Percentiles rank a stretch among this genome's conserved stretches.
These are phyloP conservation scores for Durotheca rogersii DNA, from an alignment of 495 filamentous ascomycete species.

Conservation along the genomic window DNA sequence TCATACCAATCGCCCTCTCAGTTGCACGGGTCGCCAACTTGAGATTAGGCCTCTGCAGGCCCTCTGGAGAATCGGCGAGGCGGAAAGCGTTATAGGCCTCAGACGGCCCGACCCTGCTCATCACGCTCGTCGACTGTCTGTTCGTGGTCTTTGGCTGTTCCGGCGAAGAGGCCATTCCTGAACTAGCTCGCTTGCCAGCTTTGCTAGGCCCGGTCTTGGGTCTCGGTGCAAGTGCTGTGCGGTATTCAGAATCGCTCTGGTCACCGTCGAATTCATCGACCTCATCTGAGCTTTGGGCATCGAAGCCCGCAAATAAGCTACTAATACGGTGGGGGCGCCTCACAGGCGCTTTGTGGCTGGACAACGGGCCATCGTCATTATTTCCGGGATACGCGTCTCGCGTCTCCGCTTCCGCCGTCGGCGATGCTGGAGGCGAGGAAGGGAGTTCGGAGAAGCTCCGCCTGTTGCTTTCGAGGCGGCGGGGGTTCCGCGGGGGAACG, in stretches of 20 bases:
- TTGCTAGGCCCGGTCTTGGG: conserved; percentile 39
- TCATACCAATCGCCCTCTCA: conserved; percentile 31
- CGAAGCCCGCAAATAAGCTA: conserved; percentile 84
- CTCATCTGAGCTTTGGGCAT: conserved; percentile 58
- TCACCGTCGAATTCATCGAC: conserved; percentile 61
- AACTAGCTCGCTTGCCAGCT: conserved; percentile 39
- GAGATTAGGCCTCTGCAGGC: conserved; percentile 32
- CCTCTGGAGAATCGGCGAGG: conserved; percentile 39
- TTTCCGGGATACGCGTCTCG: conserved; percentile 75
- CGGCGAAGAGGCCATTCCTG: conserved; percentile 33
- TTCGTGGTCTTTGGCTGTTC: conserved; percentile 34
- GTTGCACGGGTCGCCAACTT: conserved; percentile 35
- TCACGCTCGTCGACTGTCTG: conserved; percentile 25
- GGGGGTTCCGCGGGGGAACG: conserved; percentile 53
- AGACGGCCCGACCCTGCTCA: conserved; percentile 28
- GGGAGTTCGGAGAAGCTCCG: conserved; percentile 48
- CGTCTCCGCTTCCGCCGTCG: conserved; percentile 41
- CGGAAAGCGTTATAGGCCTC: conserved; percentile 34
- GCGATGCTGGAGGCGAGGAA: conserved; percentile 46
- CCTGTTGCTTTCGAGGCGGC: conserved; percentile 47
- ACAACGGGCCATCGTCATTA: conserved; percentile 77
- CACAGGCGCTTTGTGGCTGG: conserved; percentile 58
- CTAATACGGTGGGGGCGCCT: conserved; percentile 72
- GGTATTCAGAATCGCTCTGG: conserved; percentile 64
- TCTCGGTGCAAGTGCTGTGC: conserved; percentile 62